These are phyloP conservation scores for Colletotrichum viniferum DNA, from an alignment of 2,329 filamentous ascomycete species.

Conservation along the genomic window DNA sequence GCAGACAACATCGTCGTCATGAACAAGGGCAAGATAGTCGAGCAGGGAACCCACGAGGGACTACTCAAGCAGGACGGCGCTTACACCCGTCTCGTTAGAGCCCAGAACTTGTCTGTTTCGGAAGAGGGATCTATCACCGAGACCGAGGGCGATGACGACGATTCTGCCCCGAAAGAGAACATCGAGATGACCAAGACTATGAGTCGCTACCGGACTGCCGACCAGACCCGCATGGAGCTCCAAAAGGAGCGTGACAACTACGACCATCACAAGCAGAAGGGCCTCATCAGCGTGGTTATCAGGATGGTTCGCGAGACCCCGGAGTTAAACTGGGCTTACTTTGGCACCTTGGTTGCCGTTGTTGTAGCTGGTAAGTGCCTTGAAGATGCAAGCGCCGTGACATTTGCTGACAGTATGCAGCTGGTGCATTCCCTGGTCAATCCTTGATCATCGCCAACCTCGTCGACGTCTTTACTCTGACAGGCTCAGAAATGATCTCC, in stretches of 20 bases:
- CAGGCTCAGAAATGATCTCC: conserved; percentile 33
- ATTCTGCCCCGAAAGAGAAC: neutral
- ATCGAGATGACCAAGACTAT: conserved; percentile 31
- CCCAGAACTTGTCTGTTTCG: conserved; percentile 38
- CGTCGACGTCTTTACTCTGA: conserved; percentile 44
- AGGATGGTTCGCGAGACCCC: conserved; percentile 42
- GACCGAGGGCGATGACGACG: conserved; percentile 28
- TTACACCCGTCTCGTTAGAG: conserved; percentile 56
- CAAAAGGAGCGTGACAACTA: conserved; percentile 42
- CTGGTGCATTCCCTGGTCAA: conserved; percentile 45
- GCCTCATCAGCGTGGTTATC: conserved; percentile 32
- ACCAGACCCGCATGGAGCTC: conserved; percentile 33
- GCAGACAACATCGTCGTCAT: conserved; percentile 70
- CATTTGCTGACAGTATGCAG: conserved; percentile 15
- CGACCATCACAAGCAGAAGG: conserved; percentile 34
- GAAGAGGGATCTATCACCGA: conserved; percentile 23
- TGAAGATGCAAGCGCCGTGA: no score
- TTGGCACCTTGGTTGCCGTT: conserved; percentile 34
- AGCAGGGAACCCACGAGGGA: conserved; percentile 64
- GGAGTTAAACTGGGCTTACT: conserved; percentile 38
- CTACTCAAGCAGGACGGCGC: conserved; percentile 50
- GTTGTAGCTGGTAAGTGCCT: conserved; percentile 29
- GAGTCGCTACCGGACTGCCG: conserved; percentile 33
- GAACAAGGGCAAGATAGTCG: conserved; percentile 58
- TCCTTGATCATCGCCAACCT: conserved; percentile 46